phyloP scores from a whole-genome alignment of 2,329 filamentous ascomycete species.

The Beauveria bassiana region DNA sequence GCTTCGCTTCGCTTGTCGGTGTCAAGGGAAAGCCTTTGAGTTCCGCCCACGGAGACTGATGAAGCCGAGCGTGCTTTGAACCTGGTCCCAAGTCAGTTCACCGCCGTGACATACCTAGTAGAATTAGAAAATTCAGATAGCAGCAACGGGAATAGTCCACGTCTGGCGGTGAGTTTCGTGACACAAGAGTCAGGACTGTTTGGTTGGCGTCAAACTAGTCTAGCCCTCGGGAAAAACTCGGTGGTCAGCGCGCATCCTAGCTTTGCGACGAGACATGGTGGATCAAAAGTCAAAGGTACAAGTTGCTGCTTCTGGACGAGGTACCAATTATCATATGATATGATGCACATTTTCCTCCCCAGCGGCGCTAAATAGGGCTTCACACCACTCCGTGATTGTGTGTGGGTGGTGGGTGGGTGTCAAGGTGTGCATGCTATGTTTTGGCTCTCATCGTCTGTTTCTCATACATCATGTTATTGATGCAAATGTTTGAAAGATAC shows the following conservation, averaged over 20 bases:
- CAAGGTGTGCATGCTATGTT: neutral
- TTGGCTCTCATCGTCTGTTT: neutral
- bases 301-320: neutral
- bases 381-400: neutral
- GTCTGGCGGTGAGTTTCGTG: slow-evolving; percentile 7
- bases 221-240: slow-evolving; percentile 9
- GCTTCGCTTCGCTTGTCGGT: neutral
- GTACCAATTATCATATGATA: neutral
- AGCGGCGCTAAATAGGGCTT: neutral
- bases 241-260: neutral
- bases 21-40: neutral
- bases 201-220: neutral
- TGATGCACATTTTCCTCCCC: neutral
- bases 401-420: neutral
- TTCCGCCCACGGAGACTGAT: neutral
- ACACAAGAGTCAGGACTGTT: neutral
- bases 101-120: too few relatives aligned
- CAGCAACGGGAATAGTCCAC: neutral
- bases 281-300: neutral
- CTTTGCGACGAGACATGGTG: neutral
- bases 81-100: too few relatives aligned
- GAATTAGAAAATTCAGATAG: neutral
- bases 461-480: neutral
- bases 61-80: too few relatives aligned
- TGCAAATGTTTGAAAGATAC: too few relatives aligned